phyloP scores from a whole-genome alignment of 2,329 filamentous ascomycete species.

The Neofusicoccum sp. region DNA sequence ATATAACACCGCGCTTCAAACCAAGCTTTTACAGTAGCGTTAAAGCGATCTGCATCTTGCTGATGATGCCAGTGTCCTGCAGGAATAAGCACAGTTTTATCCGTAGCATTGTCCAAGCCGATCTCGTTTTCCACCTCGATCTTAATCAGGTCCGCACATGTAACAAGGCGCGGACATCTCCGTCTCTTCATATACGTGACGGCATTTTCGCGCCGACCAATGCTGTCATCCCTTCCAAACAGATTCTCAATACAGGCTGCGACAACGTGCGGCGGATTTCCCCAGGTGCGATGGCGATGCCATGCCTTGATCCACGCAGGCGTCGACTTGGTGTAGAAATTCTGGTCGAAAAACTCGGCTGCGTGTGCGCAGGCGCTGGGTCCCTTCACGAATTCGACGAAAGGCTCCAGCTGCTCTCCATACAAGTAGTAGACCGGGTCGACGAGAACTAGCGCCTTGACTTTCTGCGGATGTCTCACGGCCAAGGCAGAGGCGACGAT shows the following conservation, averaged over 20 bases:
- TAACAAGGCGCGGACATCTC: slow-evolving; percentile 20
- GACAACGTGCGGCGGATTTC: slow-evolving; percentile 20
- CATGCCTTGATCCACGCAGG: slow-evolving; percentile 24
- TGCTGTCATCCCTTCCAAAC: slow-evolving; percentile 10
- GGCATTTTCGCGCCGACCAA: slow-evolving; percentile 20
- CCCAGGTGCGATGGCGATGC: slow-evolving; percentile 20
- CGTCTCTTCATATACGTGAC: slow-evolving; percentile 19
- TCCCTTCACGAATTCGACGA: background rate
- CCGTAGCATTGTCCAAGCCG: slow-evolving; percentile 18
- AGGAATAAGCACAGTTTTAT: slow-evolving; percentile 19
- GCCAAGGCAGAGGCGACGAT: slow-evolving; percentile 21
- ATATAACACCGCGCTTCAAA: slow-evolving; percentile 22
- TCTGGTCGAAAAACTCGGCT: background rate
- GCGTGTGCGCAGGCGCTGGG: background rate
- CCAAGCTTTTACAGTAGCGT: slow-evolving; percentile 22
- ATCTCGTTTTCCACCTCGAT: slow-evolving; percentile 22
- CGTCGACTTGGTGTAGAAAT: background rate
- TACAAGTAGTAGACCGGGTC: slow-evolving; percentile 22
- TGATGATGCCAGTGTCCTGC: slow-evolving; percentile 25
- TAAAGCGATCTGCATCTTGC: slow-evolving; percentile 22
- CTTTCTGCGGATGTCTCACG: slow-evolving; percentile 17
- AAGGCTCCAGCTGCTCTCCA: slow-evolving; percentile 12
- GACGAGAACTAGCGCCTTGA: slow-evolving; percentile 22
- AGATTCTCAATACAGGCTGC: slow-evolving; percentile 5
- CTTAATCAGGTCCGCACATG: slow-evolving; percentile 19